Conservation (phyloP, 371 early-diverging fungal genomes). For the Syncephalis plumigaleata region DNA sequence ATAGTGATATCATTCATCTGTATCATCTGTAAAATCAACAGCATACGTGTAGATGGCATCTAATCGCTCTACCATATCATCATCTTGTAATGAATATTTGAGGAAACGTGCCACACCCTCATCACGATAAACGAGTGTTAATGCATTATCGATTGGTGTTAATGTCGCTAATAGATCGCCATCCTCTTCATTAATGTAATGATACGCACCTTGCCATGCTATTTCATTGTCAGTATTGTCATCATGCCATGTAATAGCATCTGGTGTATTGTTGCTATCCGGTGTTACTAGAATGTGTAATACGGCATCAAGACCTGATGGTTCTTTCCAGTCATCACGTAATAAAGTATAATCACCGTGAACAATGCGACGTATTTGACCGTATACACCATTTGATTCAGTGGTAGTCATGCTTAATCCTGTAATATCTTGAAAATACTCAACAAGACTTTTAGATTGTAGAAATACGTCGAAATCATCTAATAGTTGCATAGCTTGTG, state of each 20-base stretch:
- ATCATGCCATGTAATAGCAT: not conserved
- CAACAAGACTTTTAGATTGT: conserved; percentile 18
- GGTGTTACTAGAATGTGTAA: conserved; percentile 15
- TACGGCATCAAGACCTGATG: conserved; percentile 27
- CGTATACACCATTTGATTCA: not conserved
- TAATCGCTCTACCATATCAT: conserved; percentile 3
- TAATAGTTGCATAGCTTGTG: not conserved
- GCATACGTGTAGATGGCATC: too few species aligned
- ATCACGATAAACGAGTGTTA: conserved; percentile 27
- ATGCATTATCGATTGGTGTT: conserved; percentile 23
- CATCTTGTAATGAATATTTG: conserved; percentile 15
- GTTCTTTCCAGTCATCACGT: conserved; percentile 30
- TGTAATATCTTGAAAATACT: conserved; percentile 14
- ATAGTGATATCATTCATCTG: too few species aligned
- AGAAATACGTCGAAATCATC: conserved; percentile 13
- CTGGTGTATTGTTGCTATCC: too few species aligned
- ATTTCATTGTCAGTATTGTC: conserved; percentile 18
- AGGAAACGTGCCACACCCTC: conserved; percentile 32
- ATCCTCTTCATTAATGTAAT: conserved; percentile 27
- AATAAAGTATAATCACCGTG: conserved; percentile 34
- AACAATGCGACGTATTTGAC: conserved; percentile 26
- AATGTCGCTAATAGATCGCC: conserved; percentile 23
- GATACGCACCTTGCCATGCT: conserved; percentile 24
- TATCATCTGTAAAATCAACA: too few species aligned
- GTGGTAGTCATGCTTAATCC: conserved; percentile 8